Percentiles rank a stretch among this genome's conserved stretches.
Conservation (phyloP, 2,329 filamentous ascomycete genomes). For the Aspergillus proliferans region DNA sequence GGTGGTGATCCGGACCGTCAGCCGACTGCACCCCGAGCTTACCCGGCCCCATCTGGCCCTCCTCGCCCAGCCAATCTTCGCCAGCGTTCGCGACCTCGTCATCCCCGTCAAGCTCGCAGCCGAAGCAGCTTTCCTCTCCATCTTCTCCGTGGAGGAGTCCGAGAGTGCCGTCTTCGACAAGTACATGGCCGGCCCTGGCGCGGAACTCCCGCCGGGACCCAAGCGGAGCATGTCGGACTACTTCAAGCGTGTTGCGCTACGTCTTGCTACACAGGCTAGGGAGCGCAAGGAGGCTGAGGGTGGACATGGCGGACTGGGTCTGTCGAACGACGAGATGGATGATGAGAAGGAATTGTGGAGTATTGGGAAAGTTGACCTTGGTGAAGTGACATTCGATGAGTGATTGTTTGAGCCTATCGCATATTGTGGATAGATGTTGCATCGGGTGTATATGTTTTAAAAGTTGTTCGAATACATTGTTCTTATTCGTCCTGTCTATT, state of each 20-base stretch:
- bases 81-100: slow-evolving; percentile 79
- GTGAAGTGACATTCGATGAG: slow-evolving; percentile 45
- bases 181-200: slow-evolving; percentile 67
- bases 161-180: slow-evolving; percentile 84
- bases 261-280: slow-evolving; percentile 76
- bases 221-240: slow-evolving; percentile 95
- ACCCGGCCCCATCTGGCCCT: slow-evolving; percentile 73
- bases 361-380: slow-evolving; percentile 81
- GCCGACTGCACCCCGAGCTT: slow-evolving; percentile 70
- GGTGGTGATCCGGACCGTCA: slow-evolving; percentile 80
- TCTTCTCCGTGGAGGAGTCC: slow-evolving; percentile 85
- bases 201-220: slow-evolving; percentile 60
- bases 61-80: slow-evolving; percentile 79
- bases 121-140: slow-evolving; percentile 84
- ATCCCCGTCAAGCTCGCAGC: slow-evolving; percentile 95
- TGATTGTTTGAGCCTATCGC: slow-evolving; percentile 18
- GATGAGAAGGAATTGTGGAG: slow-evolving; percentile 96
- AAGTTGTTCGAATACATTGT: too few relatives aligned
- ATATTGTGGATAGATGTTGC: slow-evolving; percentile 18
- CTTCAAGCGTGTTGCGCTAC: slow-evolving; percentile 84
- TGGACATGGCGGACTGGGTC: slow-evolving; percentile 73
- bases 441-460: slow-evolving; percentile 7
- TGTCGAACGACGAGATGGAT: slow-evolving; percentile 86
- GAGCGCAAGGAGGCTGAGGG: slow-evolving; percentile 90
- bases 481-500: too few relatives aligned